These are phyloP conservation scores for Populus hybrid DNA, from an alignment of 441 rosid genomes.

Conservation along the genomic window DNA sequence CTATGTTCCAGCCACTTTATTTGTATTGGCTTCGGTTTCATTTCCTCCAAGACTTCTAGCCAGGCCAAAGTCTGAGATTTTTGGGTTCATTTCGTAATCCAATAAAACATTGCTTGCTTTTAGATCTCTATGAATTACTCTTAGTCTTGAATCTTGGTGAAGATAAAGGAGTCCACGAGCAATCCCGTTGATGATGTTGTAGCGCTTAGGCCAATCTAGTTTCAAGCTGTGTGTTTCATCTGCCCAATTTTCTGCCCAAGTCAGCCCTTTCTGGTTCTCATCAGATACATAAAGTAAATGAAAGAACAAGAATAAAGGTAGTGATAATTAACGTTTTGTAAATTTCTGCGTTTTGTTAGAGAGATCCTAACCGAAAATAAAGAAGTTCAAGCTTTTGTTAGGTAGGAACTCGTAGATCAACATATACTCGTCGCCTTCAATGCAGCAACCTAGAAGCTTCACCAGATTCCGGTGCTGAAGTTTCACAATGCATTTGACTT, in stretches of 20 bases:
- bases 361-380: constrained; percentile 39
- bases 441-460: constrained; percentile 37
- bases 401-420: constrained; percentile 24
- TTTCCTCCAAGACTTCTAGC: neutral
- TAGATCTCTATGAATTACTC: too few species aligned
- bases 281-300: neutral
- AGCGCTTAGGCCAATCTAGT: constrained; percentile 52
- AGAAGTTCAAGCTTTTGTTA: constrained; percentile 42
- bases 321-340: neutral
- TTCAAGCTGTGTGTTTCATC: constrained; percentile 34
- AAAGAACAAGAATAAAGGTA: neutral
- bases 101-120: neutral
- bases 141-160: too few species aligned
- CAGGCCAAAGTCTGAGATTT: neutral
- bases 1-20: too few species aligned
- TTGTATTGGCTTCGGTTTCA: too few species aligned
- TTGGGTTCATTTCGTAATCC: neutral
- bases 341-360: neutral
- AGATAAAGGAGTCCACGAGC: constrained; percentile 59
- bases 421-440: constrained; percentile 28
- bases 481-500: constrained; percentile 18
- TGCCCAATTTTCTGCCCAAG: constrained; percentile 10
- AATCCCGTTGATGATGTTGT: constrained; percentile 54
- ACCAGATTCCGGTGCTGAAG: constrained; percentile 46
- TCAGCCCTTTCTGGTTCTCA: too few species aligned